A percentile compares a stretch with the other conserved stretches of the same genome.
These are phyloP conservation scores for Penicillium flavigenum DNA, from an alignment of 495 filamentous ascomycete species.

Conservation along the genomic window DNA sequence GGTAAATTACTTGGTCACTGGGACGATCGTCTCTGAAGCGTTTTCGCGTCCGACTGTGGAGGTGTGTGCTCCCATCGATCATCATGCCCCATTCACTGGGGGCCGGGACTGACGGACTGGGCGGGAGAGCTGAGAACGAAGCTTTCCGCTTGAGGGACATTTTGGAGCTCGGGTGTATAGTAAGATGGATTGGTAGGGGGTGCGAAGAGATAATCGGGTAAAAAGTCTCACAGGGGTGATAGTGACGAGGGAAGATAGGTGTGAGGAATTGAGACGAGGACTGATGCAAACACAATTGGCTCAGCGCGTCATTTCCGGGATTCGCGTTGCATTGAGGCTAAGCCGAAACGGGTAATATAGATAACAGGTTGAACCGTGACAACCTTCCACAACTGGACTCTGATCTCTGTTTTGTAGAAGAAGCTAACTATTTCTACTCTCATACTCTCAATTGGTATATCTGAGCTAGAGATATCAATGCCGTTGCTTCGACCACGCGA, in stretches of 20 bases:
- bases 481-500: not conserved
- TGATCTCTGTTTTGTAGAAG: not conserved
- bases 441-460: not conserved
- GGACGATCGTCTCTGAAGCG: slow-evolving; percentile 52
- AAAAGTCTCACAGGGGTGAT: not conserved
- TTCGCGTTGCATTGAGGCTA: slow-evolving; percentile 30
- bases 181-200: not conserved
- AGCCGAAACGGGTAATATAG: slow-evolving; percentile 25
- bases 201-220: not conserved
- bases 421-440: not conserved
- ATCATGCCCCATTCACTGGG: slow-evolving; percentile 27
- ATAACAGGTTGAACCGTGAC: not conserved
- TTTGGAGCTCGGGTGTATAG: not conserved
- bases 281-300: slow-evolving; percentile 20
- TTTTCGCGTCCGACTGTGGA: slow-evolving; percentile 53
- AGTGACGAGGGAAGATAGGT: slow-evolving; percentile 5
- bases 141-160: slow-evolving; percentile 57
- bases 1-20: slow-evolving; percentile 46
- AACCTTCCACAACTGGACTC: not conserved
- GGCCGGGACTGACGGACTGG: slow-evolving; percentile 32
- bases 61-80: slow-evolving; percentile 38
- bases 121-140: slow-evolving; percentile 38
- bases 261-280: slow-evolving; percentile 15
- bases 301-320: slow-evolving; percentile 21
- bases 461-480: not conserved